Evolutionary conservation across 208 protist genomes (phyloP), one percentile per base, ranked within the genome.

Genomic region (Acanthamoeba healyi): DNA sequence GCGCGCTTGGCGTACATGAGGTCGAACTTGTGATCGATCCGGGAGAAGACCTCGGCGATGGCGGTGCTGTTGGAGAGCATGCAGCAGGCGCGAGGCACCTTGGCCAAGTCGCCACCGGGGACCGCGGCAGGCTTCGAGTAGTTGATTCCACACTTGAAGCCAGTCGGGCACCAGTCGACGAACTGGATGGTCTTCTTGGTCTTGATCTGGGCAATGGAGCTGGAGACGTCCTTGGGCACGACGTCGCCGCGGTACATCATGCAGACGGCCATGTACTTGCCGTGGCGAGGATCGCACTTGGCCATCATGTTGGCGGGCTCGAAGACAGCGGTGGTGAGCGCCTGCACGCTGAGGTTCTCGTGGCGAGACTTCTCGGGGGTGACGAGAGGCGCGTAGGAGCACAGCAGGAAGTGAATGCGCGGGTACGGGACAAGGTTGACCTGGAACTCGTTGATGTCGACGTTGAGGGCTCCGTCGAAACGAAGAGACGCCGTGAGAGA

Each of bases 351-450:
- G 34, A 65, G 4, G 49, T 90, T 90, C 19, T 12, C 15, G 38
- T 90, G 2, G 9, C 0, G 12, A 26, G 26, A 12, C 15, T 5
- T n/a, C 1, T 58, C 24, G 36, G 22, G 26, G 46, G 86, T 96
- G 93, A 97, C 99, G 22, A 99, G 96, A 94, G 99, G 99, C 32
- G 99, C 99, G 92, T 99, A 99, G 94, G 98, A 98, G 94, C 98
- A 97, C 95, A 99, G 98, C 97, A 99, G 99, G 98, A 99, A 99
- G 97, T 99, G 99, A 63, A 99, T 97, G 95, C 99, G 98, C 86
- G 99, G 99, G 99, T 99, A 99, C 61, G 99, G 99, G 82, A 99
- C 97, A 92, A 99, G 97, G 98, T 99, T 99, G 87, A 99, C 98
- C 77, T 98, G 98, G 17, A 99, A 96, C 97, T 99, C 99, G 96